Base-by-base conservation (phyloP, 148 eudicot genomes). In the Chenopodium formosanum region DNA sequence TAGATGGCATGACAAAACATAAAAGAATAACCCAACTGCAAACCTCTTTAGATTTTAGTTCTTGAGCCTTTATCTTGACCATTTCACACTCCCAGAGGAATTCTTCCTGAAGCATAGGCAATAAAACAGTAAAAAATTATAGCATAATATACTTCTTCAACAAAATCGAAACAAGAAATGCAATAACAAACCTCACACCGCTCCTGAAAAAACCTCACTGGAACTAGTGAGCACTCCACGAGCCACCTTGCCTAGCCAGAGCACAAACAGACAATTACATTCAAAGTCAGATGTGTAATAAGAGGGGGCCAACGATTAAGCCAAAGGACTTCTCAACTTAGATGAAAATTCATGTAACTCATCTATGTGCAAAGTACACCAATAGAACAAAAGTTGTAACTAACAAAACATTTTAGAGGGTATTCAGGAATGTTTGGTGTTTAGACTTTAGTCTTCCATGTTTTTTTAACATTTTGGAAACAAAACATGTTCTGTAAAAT, bases 41-140 rank as follows among this genome's bases (percentile, higher is more conserved):
- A 82, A 97, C 99, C 99, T 97, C 99, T 86, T 97, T 97, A 73
- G 99, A 94, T 89, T 97, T 97, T 65, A 97, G 89, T 82, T 97
- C 99, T 82, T 94, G 98, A 73, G 98, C 98, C 90, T 90, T 94
- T 82, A 94, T 92, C 90, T 97, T 94, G 78, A 94, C 89, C 99
- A 97, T 90, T 83, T 94, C 99, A 83, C 91, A 86, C 86, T 97
- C 97, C 97, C 94, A 92, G 73, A 97, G 89, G 86, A 97, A 97
- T 75, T 97, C 99, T 89, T 97, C 99, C 99, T 97, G 68, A 53
- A 60, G 34, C 78, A 19, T n/a, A 76, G 83, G 46, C 25, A 84
- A 70, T 31, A 27, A 13, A 29, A 76, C 23, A 52, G 37, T 44
- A 40, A 50, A 66, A 80, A 44, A 78, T 20, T 25, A 50, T 32